Evolutionary conservation across 1,284 basidiomycete genomes (phyloP), one percentile per base, ranked within the genome.

Genomic region (Calocybe gambosa): DNA sequence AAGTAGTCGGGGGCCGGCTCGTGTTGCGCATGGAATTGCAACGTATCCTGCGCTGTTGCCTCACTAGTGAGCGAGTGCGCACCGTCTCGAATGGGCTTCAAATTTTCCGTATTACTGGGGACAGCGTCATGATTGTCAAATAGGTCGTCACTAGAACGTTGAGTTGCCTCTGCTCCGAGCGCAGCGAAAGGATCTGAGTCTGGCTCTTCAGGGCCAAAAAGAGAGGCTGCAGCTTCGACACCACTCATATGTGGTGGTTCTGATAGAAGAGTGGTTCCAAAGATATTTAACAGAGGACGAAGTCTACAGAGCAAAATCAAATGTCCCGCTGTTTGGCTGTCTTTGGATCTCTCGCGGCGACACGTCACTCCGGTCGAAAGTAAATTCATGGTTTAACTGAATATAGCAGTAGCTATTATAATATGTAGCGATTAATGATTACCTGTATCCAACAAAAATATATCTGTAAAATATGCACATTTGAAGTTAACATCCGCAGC

Each of bases 181-280:
- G 73, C 66, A 49, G 82, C 74, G 65, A 88, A 88, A 36, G 78
- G 78, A 66, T 87, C 85, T 29, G 73, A 70, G 18, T 69, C 67
- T 46, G 75, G 58, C 60, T 86, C 74, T 38, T 78, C 74, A 37
- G 75, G 65, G 44, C 79, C 82, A 68, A 89, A 89, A 37, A 89
- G 79, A 47, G 83, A 79, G 45, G 86, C 83, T 40, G 86, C 87
- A 55, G 84, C 79, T 71, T 87, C 85, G 47, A 82, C 77, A 48
- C 73, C 68, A 62, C 70, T 75, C 80, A 84, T 85, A 54, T 44
- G n/a, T n/a, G 46, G 33, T 46, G 39, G 40, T 25, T 36, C 21
- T 23, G 21, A 23, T 39, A 49, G 18, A 5, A 34, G 40, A 37
- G 29, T 31, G 45, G 21, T 38, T 45, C 19, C 26, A 31, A 25